Conservation (phyloP, 768 basidiomycete species). For the Austroboletus eburneus region DNA sequence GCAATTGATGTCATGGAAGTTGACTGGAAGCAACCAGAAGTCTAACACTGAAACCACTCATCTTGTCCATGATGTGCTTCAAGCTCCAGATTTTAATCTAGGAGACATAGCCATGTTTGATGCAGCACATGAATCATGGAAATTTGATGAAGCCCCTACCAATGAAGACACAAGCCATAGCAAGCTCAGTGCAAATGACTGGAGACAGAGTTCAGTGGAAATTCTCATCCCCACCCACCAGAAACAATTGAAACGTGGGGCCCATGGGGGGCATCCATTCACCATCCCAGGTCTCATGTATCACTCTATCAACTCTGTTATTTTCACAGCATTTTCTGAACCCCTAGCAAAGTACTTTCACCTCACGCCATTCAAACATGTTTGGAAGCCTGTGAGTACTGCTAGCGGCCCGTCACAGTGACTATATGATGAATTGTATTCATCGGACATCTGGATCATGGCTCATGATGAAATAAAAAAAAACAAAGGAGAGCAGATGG, state of each 20-base stretch:
- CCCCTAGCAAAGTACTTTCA: not conserved
- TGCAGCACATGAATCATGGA: no score
- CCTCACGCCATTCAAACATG: not conserved
- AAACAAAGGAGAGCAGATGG: slow-evolving; percentile 6
- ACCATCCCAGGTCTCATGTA: not conserved
- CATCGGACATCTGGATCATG: slow-evolving; percentile 13
- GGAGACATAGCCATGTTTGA: no score
- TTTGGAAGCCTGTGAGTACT: not conserved
- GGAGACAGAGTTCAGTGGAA: not conserved
- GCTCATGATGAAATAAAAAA: slow-evolving; percentile 21
- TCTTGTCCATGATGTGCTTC: not conserved
- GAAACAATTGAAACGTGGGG: not conserved
- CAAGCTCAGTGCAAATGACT: not conserved
- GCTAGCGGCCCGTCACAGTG: not conserved
- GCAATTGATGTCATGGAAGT: slow-evolving; percentile 10
- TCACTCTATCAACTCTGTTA: not conserved
- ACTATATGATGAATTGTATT: slow-evolving; percentile 19
- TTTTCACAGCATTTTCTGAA: not conserved
- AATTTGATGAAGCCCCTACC: no score
- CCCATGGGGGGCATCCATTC: not conserved
- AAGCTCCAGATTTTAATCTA: not conserved
- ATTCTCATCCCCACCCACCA: not conserved
- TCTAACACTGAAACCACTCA: not conserved
- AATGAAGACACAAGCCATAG: no score
- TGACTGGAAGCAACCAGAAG: slow-evolving; percentile 5